phyloP scores from a whole-genome alignment of 2,329 filamentous ascomycete genomes.

The Fusarium transvaalense region DNA sequence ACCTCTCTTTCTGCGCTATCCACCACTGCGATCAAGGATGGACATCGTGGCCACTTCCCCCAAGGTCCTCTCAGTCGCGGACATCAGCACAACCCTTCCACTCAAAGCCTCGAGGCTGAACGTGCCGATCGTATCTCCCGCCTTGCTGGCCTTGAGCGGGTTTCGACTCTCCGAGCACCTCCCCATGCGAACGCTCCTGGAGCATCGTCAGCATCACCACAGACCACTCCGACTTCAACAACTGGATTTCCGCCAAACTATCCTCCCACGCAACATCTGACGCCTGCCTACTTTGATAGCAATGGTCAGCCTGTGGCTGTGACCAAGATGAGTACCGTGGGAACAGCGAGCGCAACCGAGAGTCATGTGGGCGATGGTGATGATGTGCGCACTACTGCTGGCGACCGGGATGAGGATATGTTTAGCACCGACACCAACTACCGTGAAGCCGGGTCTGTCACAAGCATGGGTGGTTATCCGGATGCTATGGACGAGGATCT shows the following conservation, averaged over 20 bases:
- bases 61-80: slow-evolving; percentile 67
- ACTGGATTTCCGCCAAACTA: slow-evolving; percentile 58
- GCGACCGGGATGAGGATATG: slow-evolving; percentile 74
- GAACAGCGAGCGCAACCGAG: slow-evolving; percentile 88
- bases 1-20: slow-evolving; percentile 93
- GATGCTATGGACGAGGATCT: slow-evolving; percentile 68
- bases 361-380: slow-evolving; percentile 72
- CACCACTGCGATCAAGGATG: slow-evolving; percentile 96
- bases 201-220: slow-evolving; percentile 60
- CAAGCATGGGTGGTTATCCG: slow-evolving; percentile 62
- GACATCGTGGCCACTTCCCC: slow-evolving; percentile 84
- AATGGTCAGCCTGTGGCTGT: slow-evolving; percentile 75
- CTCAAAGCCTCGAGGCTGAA: slow-evolving; percentile 86
- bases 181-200: slow-evolving; percentile 50
- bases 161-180: slow-evolving; percentile 78
- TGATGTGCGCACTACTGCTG: slow-evolving; percentile 64
- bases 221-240: slow-evolving; percentile 65
- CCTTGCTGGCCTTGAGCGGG: slow-evolving; percentile 88
- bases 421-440: slow-evolving; percentile 76
- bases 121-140: slow-evolving; percentile 96
- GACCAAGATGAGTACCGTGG: slow-evolving; percentile 89
- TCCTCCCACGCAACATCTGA: slow-evolving; percentile 57
- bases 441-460: slow-evolving; percentile 69
- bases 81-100: slow-evolving; percentile 69
- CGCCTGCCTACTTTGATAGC: slow-evolving; percentile 83